Conservation (phyloP, 2,329 filamentous ascomycete species). For the Xylariaceae sp. region DNA sequence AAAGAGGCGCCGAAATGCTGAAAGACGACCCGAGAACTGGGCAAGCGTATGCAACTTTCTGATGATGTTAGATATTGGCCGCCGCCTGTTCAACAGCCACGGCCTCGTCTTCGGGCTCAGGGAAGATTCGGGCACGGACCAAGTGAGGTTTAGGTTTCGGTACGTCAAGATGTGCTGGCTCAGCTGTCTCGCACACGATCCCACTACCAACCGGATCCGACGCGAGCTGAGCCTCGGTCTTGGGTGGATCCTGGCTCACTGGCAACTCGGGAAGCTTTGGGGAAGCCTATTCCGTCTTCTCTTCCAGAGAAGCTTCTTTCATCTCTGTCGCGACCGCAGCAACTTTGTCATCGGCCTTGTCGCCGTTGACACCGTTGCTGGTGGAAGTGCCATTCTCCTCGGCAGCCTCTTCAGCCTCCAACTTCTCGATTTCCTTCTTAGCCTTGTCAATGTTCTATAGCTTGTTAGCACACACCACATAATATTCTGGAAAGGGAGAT, state of each 20-base stretch:
- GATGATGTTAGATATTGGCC: background rate
- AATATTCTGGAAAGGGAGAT: background rate
- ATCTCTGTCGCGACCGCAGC: conserved; percentile 50
- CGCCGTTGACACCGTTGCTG: conserved; percentile 41
- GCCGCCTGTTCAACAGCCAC: background rate
- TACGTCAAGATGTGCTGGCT: background rate
- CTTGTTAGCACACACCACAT: conserved; percentile 27
- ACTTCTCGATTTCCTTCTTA: conserved; percentile 87
- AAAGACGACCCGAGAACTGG: background rate
- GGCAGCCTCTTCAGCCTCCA: conserved; percentile 64
- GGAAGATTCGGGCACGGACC: conserved; percentile 2
- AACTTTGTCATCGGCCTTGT: conserved; percentile 45
- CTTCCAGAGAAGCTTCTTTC: conserved; percentile 48
- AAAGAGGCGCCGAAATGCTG: conserved; percentile 1
- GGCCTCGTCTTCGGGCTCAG: conserved; percentile 2
- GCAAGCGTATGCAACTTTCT: conserved; percentile 8
- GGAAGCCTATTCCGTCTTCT: conserved; percentile 45
- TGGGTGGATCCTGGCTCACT: conserved; percentile 1
- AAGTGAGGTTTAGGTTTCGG: background rate
- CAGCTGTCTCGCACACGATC: conserved; percentile 1
- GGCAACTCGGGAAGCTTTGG: conserved; percentile 5
- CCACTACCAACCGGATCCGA: background rate
- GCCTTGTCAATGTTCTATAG: conserved; percentile 91
- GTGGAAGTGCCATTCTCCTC: conserved; percentile 42
- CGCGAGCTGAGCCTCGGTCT: conserved; percentile 2